Base-by-base conservation (phyloP, 495 filamentous ascomycete species). In the Neurospora sp. region DNA sequence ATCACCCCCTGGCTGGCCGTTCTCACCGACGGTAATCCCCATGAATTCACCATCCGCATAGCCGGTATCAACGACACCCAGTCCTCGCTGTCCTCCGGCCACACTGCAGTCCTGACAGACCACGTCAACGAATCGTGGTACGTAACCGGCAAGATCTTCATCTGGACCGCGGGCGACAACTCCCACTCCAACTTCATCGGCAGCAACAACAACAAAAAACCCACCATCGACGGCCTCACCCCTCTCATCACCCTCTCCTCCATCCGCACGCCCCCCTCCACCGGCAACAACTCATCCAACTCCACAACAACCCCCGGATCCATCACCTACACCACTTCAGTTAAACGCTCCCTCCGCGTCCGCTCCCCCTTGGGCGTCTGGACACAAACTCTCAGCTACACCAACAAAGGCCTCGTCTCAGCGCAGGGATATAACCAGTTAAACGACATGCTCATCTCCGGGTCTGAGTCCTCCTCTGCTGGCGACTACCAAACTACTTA, bases 1-100 rank as follows among this genome's bases (percentile, higher is more conserved):
- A 90, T 96, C 59, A 91, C 92, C 4, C 91, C 93, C 1, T 96
- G 89, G 77, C 80, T 97, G 0, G 88, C 91, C 0, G 42, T 92
- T 20, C 83, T 97, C 8, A 89, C 87, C 61, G 89, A 93, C 76
- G 90, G 88, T 3, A 53, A 81, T 2, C 73, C 82, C 12, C 93
- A 96, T 81, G 88, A 84, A 6, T 93, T 96, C 76, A 87, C 91
- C 73, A 90, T 97, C 35, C 82, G 85, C 22, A 85, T 96, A 0
- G 88, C 85, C 14, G 91, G 93, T 0, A 82, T 94, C 39, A 80
- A 90, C 75, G 83, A 85, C 48, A 77, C 80, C 9, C 74, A 81
- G 48, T 74, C 79, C n/a, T 75, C 71, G 7, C 81, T 84, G 2
- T 82, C 81, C 2, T 48, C 48, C 10, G 20, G 11, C 20, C 46